Conservation (phyloP, 768 basidiomycete species). For the Lentinus tigrinus region DNA sequence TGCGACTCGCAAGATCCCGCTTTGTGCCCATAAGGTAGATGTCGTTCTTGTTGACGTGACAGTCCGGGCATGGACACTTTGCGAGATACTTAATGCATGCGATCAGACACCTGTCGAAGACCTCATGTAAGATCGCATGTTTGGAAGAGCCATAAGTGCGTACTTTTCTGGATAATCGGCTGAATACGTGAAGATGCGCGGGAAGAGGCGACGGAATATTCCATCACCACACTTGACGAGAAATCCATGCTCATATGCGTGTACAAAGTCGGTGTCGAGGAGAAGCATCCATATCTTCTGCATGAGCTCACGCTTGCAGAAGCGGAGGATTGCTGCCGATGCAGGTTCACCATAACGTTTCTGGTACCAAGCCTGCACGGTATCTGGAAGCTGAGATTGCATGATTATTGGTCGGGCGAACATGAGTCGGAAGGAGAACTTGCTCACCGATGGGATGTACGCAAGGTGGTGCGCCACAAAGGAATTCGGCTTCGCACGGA, state of each 20-base stretch:
- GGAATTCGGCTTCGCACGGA: conserved; percentile 26
- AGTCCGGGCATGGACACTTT: neutral
- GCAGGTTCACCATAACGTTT: conserved; percentile 12
- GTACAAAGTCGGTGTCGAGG: conserved; percentile 21
- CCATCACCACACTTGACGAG: conserved; percentile 29
- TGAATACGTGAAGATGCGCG: conserved; percentile 29
- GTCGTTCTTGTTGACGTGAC: neutral
- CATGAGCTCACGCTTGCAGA: conserved; percentile 33
- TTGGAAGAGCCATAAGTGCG: no score
- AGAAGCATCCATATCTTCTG: conserved; percentile 29
- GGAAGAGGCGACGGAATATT: conserved; percentile 22
- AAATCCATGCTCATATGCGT: conserved; percentile 29
- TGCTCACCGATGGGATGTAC: conserved; percentile 41
- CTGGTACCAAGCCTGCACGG: conserved; percentile 28
- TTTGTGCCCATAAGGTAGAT: neutral
- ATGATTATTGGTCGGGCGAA: neutral
- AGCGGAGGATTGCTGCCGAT: conserved; percentile 24
- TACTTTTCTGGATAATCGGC: conserved; percentile 40
- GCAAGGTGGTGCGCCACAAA: conserved; percentile 39
- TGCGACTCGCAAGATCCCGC: neutral
- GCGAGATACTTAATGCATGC: conserved; percentile 28
- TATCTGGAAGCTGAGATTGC: conserved; percentile 28
- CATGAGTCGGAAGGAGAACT: neutral
- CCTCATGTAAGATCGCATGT: no score
- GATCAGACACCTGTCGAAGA: neutral